phyloP scores from a whole-genome alignment of 768 basidiomycete species.

The Termitomyces titanicus region DNA sequence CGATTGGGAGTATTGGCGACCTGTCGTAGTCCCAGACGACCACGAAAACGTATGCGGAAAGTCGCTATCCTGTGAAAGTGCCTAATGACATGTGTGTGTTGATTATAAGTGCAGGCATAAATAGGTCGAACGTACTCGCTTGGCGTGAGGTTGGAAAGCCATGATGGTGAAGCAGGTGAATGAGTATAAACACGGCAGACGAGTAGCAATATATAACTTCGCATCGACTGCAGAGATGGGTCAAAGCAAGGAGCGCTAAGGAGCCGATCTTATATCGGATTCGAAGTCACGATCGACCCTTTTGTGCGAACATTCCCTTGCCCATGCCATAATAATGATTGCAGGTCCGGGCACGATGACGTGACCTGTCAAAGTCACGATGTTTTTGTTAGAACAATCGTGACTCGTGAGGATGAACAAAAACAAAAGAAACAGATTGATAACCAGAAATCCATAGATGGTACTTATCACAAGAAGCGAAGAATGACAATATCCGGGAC shows the following conservation, averaged over 20 bases:
- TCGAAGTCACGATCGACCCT: conserved; percentile 1
- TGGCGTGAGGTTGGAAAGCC: not conserved
- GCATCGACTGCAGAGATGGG: not conserved
- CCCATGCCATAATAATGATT: conserved; percentile 4
- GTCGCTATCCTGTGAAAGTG: conserved; percentile 20
- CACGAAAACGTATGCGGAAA: conserved; percentile 28
- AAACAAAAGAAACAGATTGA: not conserved
- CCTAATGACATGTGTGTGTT: conserved; percentile 1
- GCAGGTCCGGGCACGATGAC: conserved; percentile 7
- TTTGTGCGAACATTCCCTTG: conserved; percentile 9
- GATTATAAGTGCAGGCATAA: not conserved
- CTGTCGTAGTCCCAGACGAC: conserved; percentile 19
- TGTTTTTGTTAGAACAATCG: conserved; percentile 4
- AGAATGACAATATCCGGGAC: not conserved
- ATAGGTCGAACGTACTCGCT: conserved; percentile 3
- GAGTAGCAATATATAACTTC: not conserved
- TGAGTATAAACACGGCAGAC: not conserved
- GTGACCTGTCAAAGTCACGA: conserved; percentile 13
- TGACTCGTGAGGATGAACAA: not conserved
- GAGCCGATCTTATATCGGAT: conserved; percentile 5
- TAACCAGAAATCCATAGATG: conserved; percentile 2
- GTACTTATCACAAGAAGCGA: conserved; percentile 2
- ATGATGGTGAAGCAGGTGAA: not conserved
- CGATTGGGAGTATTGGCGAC: conserved; percentile 17
- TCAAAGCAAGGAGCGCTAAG: not conserved